Evolutionary conservation across 495 filamentous ascomycete genomes (phyloP).

Genomic region (Halenospora varia): DNA sequence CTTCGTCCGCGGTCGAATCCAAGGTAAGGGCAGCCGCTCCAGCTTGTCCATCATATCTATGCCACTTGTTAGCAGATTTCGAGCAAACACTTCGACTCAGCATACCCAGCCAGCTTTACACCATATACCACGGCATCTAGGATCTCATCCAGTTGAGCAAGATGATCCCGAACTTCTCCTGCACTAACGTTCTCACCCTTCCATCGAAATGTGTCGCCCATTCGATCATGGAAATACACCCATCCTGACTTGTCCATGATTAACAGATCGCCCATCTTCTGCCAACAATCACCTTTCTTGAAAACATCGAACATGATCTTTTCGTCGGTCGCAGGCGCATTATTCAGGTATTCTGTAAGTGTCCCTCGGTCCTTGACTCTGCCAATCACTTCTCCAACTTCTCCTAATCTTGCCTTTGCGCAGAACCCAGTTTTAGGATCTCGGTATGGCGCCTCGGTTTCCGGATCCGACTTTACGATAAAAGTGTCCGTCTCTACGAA

Average conservation of each 20-base stretch:
- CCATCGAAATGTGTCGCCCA: slow-evolving; percentile 29
- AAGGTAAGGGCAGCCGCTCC: slow-evolving; percentile 48
- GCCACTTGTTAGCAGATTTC: background rate
- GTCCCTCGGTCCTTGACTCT: slow-evolving; percentile 19
- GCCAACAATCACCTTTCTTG: slow-evolving; percentile 22
- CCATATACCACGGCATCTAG: slow-evolving; percentile 50
- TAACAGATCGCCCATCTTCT: slow-evolving; percentile 25
- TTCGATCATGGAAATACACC: slow-evolving; percentile 27
- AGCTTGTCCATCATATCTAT: slow-evolving; percentile 49
- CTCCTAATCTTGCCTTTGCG: slow-evolving; percentile 9
- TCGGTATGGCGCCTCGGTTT: slow-evolving; percentile 15
- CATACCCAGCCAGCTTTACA: slow-evolving; percentile 40
- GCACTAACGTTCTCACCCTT: slow-evolving; percentile 29
- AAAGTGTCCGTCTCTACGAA: slow-evolving; percentile 22
- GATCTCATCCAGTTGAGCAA: slow-evolving; percentile 40
- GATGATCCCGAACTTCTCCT: slow-evolving; percentile 37
- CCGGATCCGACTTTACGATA: slow-evolving; percentile 14
- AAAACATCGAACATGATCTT: slow-evolving; percentile 24
- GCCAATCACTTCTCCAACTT: slow-evolving; percentile 25
- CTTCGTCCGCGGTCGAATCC: slow-evolving; percentile 29
- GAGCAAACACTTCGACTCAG: background rate
- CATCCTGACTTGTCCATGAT: slow-evolving; percentile 18
- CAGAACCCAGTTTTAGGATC: slow-evolving; percentile 26
- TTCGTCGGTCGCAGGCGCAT: slow-evolving; percentile 21
- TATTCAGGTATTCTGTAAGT: slow-evolving; percentile 27